phyloP scores from a whole-genome alignment of 1,284 basidiomycete species.

The Pholiota adiposa region DNA sequence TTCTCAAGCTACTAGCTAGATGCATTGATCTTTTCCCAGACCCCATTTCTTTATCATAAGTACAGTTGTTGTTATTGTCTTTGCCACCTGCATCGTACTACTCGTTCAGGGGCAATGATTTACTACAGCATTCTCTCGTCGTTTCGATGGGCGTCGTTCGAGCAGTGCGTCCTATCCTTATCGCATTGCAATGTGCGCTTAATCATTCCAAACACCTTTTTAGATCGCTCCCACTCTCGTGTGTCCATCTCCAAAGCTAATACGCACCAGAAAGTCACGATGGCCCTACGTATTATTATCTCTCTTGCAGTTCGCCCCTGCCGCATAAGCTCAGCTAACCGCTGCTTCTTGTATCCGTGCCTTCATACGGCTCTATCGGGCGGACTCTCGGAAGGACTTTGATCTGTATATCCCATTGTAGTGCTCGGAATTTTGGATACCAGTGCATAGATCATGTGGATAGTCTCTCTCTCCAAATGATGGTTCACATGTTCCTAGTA shows the following conservation, averaged over 20 bases:
- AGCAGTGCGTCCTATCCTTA: constrained; percentile 3
- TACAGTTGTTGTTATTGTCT: constrained; percentile 49
- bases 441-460: not conserved
- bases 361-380: constrained; percentile 1
- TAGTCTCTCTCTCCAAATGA: not conserved
- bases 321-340: constrained; percentile 7
- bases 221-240: not conserved
- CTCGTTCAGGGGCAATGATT: constrained; percentile 20
- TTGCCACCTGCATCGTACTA: constrained; percentile 46
- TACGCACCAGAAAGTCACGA: not conserved
- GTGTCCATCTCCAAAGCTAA: not conserved
- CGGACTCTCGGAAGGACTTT: not conserved
- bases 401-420: not conserved
- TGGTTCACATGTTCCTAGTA: too few relatives aligned
- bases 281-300: constrained; percentile 2
- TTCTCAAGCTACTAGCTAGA: constrained; percentile 12
- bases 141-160: too few relatives aligned
- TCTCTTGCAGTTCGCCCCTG: not conserved
- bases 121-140: not conserved
- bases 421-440: not conserved
- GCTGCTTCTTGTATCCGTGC: not conserved
- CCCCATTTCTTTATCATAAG: constrained; percentile 56
- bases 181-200: not conserved
- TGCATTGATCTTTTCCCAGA: constrained; percentile 35
- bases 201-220: not conserved